These are phyloP conservation scores for Hyaloscypha finlandica DNA, from an alignment of 495 filamentous ascomycete species.

Conservation along the genomic window DNA sequence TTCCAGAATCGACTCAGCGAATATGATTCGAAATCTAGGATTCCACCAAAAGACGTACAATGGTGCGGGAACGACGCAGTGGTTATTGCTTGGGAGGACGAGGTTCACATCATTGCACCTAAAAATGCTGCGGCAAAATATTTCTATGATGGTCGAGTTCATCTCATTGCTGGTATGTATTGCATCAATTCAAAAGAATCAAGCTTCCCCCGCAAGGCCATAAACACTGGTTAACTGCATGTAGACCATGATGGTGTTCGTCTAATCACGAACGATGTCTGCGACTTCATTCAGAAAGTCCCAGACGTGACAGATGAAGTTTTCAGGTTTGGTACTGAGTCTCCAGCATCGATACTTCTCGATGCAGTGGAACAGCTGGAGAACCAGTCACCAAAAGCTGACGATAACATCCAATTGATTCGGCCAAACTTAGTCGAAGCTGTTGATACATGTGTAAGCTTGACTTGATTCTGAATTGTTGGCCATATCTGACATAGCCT, in stretches of 20 bases:
- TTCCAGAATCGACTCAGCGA: conserved; percentile 91
- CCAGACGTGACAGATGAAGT: conserved; percentile 86
- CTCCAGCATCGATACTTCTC: conserved; percentile 83
- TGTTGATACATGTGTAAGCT: conserved; percentile 75
- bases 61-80: conserved; percentile 98
- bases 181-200: not conserved
- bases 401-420: conserved; percentile 96
- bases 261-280: conserved; percentile 85
- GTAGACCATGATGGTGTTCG: conserved; percentile 89
- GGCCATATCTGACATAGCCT: conserved; percentile 12
- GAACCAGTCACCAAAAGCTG: conserved; percentile 92
- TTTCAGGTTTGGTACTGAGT: conserved; percentile 83
- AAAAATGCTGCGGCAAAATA: conserved; percentile 77
- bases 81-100: conserved; percentile 95
- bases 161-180: conserved; percentile 76
- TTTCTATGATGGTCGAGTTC: conserved; percentile 88
- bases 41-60: conserved; percentile 81
- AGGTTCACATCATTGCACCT: conserved; percentile 92
- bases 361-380: conserved; percentile 93
- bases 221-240: conserved; percentile 35
- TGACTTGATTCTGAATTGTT: not conserved
- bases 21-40: conserved; percentile 83
- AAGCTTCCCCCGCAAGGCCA: not conserved
- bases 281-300: conserved; percentile 94
- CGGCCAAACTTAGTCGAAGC: conserved; percentile 82